phyloP scores from a whole-genome alignment of 345 rosid genomes.

The Cardiospermum halicacabum region DNA sequence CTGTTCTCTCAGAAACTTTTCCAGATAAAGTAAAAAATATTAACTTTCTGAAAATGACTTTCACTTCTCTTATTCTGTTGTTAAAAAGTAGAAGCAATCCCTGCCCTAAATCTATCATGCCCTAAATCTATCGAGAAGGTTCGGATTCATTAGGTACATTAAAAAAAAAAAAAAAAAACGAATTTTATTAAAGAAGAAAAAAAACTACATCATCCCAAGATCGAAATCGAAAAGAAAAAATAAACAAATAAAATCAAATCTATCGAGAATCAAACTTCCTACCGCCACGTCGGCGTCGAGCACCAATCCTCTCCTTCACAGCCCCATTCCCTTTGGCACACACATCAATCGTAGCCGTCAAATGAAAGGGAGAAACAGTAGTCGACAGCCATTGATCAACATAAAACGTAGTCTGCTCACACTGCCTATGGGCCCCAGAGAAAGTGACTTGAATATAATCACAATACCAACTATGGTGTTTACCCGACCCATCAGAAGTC shows the following conservation, averaged over 20 bases:
- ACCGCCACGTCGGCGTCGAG: background rate
- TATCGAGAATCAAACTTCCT: background rate
- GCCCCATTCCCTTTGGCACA: slow-evolving; percentile 11
- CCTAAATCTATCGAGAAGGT: too few species aligned
- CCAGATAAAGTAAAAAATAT: too few species aligned
- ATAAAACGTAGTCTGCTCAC: slow-evolving; percentile 27
- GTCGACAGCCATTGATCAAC: slow-evolving; percentile 43
- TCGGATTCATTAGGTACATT: too few species aligned
- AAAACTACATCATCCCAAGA: too few species aligned
- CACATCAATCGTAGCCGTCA: slow-evolving; percentile 31
- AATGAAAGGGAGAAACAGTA: slow-evolving; percentile 24
- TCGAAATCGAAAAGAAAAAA: too few species aligned
- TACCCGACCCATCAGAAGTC: slow-evolving; percentile 44
- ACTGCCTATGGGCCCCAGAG: slow-evolving; percentile 27
- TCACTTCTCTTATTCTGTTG: too few species aligned
- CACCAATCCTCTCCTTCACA: background rate
- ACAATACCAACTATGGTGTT: slow-evolving; percentile 50
- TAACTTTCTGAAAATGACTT: too few species aligned
- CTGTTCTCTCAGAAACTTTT: too few species aligned
- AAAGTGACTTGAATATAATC: slow-evolving; percentile 42
- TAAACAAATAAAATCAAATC: background rate
- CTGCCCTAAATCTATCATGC: too few species aligned
- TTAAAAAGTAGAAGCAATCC: too few species aligned
- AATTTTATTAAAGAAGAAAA: too few species aligned
- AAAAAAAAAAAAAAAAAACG: too few species aligned